Percentiles rank a stretch among this genome's conserved stretches.
Conservation (phyloP, 2,329 filamentous ascomycete genomes). For the Coniochaeta sp. region DNA sequence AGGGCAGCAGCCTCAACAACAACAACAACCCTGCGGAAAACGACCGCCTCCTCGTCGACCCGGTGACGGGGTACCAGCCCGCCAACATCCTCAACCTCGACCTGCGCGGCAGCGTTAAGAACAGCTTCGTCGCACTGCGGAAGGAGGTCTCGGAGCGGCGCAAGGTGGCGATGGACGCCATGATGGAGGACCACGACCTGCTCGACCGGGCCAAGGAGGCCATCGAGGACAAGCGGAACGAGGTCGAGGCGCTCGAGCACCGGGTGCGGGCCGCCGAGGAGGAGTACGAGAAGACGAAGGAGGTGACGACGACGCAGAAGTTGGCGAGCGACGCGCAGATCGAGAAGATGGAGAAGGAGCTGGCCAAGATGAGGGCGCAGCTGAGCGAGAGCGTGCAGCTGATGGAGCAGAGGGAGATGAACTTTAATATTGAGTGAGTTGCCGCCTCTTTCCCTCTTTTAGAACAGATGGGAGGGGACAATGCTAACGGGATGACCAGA, state of each 20-base stretch:
- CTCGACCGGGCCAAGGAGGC: slow-evolving; percentile 94
- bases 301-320: slow-evolving; percentile 79
- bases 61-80: slow-evolving; percentile 81
- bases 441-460: background rate
- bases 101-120: slow-evolving; percentile 75
- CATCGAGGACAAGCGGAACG: slow-evolving; percentile 88
- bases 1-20: slow-evolving; percentile 22
- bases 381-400: slow-evolving; percentile 82
- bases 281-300: slow-evolving; percentile 90
- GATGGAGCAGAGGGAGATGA: slow-evolving; percentile 93
- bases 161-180: slow-evolving; percentile 73
- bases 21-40: slow-evolving; percentile 36
- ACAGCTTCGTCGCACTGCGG: slow-evolving; percentile 66
- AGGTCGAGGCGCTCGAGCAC: slow-evolving; percentile 88
- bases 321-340: slow-evolving; percentile 87
- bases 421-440: slow-evolving; percentile 85
- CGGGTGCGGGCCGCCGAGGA: slow-evolving; percentile 82
- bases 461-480: background rate
- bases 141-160: slow-evolving; percentile 91
- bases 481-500: slow-evolving; percentile 34
- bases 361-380: slow-evolving; percentile 84
- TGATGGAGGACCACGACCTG: slow-evolving; percentile 91
- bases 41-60: slow-evolving; percentile 75
- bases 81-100: slow-evolving; percentile 85
- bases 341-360: slow-evolving; percentile 96